Evolutionary conservation across 176 grass and related monocot genomes (phyloP).

Genomic region (Pharus latifolius): DNA sequence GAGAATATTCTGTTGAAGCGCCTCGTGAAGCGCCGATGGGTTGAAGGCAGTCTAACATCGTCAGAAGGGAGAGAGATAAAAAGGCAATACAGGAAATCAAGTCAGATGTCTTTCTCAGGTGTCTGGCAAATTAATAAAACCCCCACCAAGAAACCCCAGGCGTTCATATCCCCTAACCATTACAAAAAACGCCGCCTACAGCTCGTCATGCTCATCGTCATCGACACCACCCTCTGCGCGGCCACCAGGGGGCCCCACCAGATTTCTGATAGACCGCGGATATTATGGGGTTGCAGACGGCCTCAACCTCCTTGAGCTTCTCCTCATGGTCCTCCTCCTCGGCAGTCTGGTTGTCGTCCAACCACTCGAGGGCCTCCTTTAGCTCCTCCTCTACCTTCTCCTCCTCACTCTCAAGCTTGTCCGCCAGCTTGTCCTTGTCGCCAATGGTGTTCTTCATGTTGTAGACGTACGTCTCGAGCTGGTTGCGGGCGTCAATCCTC

Average conservation of each 20-base stretch:
- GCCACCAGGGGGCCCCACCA: not conserved
- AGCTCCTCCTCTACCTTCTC: slow-evolving; percentile 65
- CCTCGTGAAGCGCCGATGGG: no score
- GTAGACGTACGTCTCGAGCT: slow-evolving; percentile 59
- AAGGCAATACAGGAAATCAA: not conserved
- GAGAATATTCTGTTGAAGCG: no score
- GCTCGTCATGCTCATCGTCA: slow-evolving; percentile 46
- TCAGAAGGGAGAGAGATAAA: not conserved
- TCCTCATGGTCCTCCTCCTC: slow-evolving; percentile 71
- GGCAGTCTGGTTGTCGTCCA: slow-evolving; percentile 57
- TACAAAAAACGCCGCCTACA: slow-evolving; percentile 51
- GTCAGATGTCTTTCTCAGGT: not conserved
- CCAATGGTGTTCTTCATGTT: slow-evolving; percentile 68
- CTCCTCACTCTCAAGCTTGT: slow-evolving; percentile 72
- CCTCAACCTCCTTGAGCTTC: slow-evolving; percentile 80
- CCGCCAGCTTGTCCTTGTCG: slow-evolving; percentile 62
- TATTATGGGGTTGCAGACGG: slow-evolving; percentile 61
- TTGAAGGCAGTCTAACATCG: no score
- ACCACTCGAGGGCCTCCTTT: slow-evolving; percentile 64
- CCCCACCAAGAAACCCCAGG: not conserved
- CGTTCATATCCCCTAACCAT: not conserved
- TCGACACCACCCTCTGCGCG: not conserved
- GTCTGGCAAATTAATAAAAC: slow-evolving; percentile 12
- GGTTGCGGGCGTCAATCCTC: slow-evolving; percentile 54
- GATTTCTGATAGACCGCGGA: slow-evolving; percentile 60